Percentiles rank a stretch among this genome's conserved stretches.
phyloP scores from a whole-genome alignment of 768 basidiomycete species.

The Chalciporus piperatus region DNA sequence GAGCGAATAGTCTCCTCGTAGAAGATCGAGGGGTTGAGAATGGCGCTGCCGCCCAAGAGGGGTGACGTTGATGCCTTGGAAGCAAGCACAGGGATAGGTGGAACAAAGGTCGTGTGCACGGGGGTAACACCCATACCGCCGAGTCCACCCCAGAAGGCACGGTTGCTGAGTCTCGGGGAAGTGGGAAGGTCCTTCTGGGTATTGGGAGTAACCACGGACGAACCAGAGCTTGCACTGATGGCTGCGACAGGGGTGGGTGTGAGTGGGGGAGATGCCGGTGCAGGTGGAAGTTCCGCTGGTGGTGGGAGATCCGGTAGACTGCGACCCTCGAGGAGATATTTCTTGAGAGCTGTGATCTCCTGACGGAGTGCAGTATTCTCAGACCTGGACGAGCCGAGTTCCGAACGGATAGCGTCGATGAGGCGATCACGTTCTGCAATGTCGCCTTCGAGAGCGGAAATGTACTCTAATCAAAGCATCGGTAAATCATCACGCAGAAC shows the following conservation, averaged over 20 bases:
- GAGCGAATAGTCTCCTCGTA: conserved; percentile 28
- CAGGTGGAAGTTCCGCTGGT: conserved; percentile 38
- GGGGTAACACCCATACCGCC: conserved; percentile 72
- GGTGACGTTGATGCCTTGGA: conserved; percentile 18
- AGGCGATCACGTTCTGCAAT: conserved; percentile 90
- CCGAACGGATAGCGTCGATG: conserved; percentile 81
- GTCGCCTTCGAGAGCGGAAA: conserved; percentile 88
- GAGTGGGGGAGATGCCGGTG: conserved; percentile 42
- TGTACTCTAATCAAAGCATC: conserved; percentile 69
- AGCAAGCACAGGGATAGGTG: conserved; percentile 50
- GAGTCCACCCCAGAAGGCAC: conserved; percentile 81
- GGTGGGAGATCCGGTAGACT: conserved; percentile 46
- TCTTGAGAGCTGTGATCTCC: conserved; percentile 73
- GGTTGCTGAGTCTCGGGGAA: conserved; percentile 49
- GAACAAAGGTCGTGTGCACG: conserved; percentile 80
- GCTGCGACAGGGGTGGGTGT: conserved; percentile 17
- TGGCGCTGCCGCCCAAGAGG: conserved; percentile 24
- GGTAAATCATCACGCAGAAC: background rate
- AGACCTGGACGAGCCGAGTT: conserved; percentile 72
- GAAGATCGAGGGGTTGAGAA: conserved; percentile 31
- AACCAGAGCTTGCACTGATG: conserved; percentile 15
- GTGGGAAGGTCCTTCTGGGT: conserved; percentile 75
- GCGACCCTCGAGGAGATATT: conserved; percentile 67
- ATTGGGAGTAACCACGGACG: conserved; percentile 56
- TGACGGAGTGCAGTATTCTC: conserved; percentile 84